Conservation (phyloP, 2,329 filamentous ascomycete species). For the Mollisiaceae sp. region DNA sequence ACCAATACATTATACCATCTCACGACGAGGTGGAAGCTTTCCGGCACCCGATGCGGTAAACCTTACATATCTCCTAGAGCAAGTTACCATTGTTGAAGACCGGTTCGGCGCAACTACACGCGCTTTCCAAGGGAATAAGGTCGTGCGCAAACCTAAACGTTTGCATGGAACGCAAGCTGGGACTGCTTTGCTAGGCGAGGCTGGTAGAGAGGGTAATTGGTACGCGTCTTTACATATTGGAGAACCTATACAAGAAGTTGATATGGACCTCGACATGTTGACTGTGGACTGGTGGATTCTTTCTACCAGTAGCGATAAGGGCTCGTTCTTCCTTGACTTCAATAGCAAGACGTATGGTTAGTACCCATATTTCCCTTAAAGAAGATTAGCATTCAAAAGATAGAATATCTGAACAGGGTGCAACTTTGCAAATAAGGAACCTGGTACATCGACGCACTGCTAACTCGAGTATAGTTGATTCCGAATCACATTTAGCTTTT, state of each 20-base stretch:
- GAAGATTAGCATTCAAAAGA: too few species aligned
- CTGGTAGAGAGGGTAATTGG: constrained; percentile 32
- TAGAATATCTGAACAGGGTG: too few species aligned
- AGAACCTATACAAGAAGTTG: constrained; percentile 29
- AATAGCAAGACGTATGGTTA: background rate
- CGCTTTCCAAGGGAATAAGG: constrained; percentile 26
- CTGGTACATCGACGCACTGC: background rate
- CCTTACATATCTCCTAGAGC: constrained; percentile 24
- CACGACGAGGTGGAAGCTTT: constrained; percentile 29
- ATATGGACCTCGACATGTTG: constrained; percentile 36
- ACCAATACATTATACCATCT: constrained; percentile 30
- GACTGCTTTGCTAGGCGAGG: constrained; percentile 30
- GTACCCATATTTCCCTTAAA: background rate
- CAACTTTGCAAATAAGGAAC: too few species aligned
- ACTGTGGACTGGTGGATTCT: constrained; percentile 31
- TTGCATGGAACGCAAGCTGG: constrained; percentile 27
- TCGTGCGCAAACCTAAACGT: constrained; percentile 28
- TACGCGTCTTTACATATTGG: constrained; percentile 29
- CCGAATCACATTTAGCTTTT: constrained; percentile 24
- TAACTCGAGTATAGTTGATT: constrained; percentile 20
- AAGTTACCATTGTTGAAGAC: constrained; percentile 23
- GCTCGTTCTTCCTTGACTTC: constrained; percentile 19
- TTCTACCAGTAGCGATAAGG: constrained; percentile 28
- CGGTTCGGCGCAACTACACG: constrained; percentile 31
- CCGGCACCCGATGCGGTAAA: constrained; percentile 25